phyloP scores from a whole-genome alignment of 306 rosid species.

The Sechiopsis laciniata region DNA sequence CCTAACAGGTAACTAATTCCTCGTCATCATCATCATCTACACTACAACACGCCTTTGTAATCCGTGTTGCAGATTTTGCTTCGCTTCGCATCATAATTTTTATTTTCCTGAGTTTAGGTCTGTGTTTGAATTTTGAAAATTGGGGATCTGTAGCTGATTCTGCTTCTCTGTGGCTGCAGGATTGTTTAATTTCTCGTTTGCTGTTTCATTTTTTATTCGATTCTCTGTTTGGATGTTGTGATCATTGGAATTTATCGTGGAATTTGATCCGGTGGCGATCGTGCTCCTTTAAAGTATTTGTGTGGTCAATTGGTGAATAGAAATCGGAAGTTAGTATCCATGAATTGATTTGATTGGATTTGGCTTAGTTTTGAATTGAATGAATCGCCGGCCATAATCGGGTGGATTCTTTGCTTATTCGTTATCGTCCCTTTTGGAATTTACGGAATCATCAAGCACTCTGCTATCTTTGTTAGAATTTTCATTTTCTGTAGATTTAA shows the following conservation, averaged over 20 bases:
- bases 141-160: background rate
- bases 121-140: background rate
- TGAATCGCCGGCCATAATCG: background rate
- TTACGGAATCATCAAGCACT: background rate
- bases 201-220: background rate
- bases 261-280: background rate
- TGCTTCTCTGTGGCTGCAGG: too few species aligned
- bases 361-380: background rate
- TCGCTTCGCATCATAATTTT: background rate
- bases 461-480: background rate
- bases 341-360: background rate
- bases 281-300: background rate
- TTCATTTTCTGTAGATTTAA: background rate
- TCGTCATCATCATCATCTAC: background rate
- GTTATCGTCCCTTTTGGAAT: background rate
- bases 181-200: background rate
- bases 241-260: background rate
- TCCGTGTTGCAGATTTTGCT: background rate
- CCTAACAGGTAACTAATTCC: background rate
- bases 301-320: background rate
- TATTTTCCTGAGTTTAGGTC: background rate
- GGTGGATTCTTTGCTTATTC: background rate
- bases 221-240: slow-evolving; percentile 8
- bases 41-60: too few species aligned
- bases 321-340: background rate